Conservation (phyloP, 2,329 filamentous ascomycete species). For the Aureobasidium melanogenum region DNA sequence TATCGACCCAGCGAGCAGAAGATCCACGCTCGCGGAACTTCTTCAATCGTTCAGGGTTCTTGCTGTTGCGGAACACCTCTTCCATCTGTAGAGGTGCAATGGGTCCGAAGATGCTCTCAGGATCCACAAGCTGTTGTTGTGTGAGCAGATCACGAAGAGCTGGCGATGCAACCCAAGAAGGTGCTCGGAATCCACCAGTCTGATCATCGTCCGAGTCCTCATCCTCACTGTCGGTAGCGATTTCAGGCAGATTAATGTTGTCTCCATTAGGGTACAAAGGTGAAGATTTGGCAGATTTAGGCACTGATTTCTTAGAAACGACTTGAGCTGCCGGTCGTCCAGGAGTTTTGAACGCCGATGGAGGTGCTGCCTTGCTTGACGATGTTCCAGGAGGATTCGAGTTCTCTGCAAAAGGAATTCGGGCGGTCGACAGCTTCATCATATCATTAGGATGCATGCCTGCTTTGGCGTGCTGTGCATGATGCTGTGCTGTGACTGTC, state of each 20-base stretch:
- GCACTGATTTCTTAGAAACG: conserved; percentile 26
- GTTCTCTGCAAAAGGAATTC: conserved; percentile 78
- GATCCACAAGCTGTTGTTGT: conserved; percentile 77
- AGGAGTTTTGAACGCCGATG: conserved; percentile 54
- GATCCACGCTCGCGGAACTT: conserved; percentile 86
- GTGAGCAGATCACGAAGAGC: conserved; percentile 67
- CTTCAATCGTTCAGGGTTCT: conserved; percentile 66
- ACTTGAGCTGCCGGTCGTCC: conserved; percentile 43
- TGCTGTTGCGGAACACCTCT: conserved; percentile 78
- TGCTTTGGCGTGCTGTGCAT: conserved; percentile 44
- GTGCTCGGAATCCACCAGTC: conserved; percentile 49
- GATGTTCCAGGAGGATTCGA: conserved; percentile 38
- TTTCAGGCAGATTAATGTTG: conserved; percentile 84
- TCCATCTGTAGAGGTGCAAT: conserved; percentile 88
- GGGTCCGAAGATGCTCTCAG: conserved; percentile 77
- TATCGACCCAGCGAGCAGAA: conserved; percentile 85
- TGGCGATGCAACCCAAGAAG: conserved; percentile 83
- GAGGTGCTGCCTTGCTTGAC: conserved; percentile 22
- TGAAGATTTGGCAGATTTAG: conserved; percentile 62
- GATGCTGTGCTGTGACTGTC: conserved; percentile 58
- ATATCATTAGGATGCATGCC: conserved; percentile 66
- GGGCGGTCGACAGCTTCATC: conserved; percentile 78
- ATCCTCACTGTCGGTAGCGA: conserved; percentile 88
- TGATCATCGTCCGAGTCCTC: conserved; percentile 52
- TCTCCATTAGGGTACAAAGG: conserved; percentile 85